Base-by-base conservation (phyloP, 2,329 filamentous ascomycete genomes). In the Gnomoniopsis sp. region DNA sequence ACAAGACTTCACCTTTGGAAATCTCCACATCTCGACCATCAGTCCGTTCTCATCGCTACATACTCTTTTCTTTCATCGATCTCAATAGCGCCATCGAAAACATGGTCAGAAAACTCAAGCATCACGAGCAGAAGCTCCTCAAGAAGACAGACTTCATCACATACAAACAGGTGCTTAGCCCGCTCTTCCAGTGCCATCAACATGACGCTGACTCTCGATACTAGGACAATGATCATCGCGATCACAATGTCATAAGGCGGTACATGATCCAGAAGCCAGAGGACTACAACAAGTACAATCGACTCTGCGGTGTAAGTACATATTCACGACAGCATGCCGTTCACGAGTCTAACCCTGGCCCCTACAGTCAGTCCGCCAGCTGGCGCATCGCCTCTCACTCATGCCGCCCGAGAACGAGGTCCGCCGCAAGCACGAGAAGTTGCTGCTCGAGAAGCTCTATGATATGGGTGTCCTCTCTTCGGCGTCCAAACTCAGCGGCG, bases 21-120 rank as follows among this genome's bases (percentile, higher is more conserved):
- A 49, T 38, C 53, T 55, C 43, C 22, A 48, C 53, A 17, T 21
- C 19, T 62, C 55, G 61, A 62, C 58, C 61, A 62, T 44, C 52
- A 65, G 54, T 57, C 56, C 57, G 41, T 48, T 55, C 43, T 52
- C 38, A 49, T 30, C 17, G 19, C 43, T 55, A 15, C 36, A 15
- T 11, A 41, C 36, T 41, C 23, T 55, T 48, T 34, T 57, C n/a
- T 21, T n/a, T 56, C 23, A 8, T 33, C 34, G 14, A 30, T 41
- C 19, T 26, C 33, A 48, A 49, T 47, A 26, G 23, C 49, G 53
- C 46, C 46, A 54, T 26, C 38, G 60, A 49, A 71, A 82, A 66
- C 23, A 98, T 98, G 95, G 91, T 96, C 66, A 89, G 95, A 68
- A 92, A 96, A 80, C 86, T 99, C 71, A 98, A 97, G 78, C 86